phyloP scores from a whole-genome alignment of 2,329 filamentous ascomycete species.

The Beauveria varroae region DNA sequence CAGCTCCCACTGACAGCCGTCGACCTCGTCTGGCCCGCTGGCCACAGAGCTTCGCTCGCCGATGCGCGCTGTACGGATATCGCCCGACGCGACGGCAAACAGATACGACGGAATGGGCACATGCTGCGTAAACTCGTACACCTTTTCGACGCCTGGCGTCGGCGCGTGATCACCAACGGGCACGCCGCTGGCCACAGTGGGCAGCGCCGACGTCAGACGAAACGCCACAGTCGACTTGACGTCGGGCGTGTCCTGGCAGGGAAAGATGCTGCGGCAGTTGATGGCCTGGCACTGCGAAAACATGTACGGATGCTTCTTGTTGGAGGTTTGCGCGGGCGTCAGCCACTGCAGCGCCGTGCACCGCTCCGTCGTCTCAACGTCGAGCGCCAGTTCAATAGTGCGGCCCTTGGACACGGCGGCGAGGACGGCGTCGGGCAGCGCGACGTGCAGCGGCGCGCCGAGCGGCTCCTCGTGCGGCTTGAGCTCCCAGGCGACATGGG shows the following conservation, averaged over 20 bases:
- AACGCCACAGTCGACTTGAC: constrained; percentile 95
- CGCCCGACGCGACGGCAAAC: constrained; percentile 83
- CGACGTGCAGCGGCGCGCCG: constrained; percentile 61
- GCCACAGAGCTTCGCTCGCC: constrained; percentile 79
- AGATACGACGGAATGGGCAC: constrained; percentile 93
- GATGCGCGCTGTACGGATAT: constrained; percentile 78
- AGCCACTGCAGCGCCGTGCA: constrained; percentile 96
- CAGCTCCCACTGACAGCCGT: constrained; percentile 82
- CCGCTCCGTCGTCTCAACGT: constrained; percentile 72
- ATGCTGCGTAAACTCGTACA: constrained; percentile 82
- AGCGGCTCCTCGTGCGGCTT: constrained; percentile 65
- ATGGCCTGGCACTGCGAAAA: constrained; percentile 98
- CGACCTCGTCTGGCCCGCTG: constrained; percentile 80
- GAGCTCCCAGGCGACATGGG: constrained; percentile 56
- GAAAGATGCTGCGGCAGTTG: constrained; percentile 87
- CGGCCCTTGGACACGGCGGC: constrained; percentile 46
- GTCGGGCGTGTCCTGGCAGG: constrained; percentile 95
- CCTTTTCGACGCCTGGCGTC: constrained; percentile 41
- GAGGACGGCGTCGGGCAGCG: constrained; percentile 46
- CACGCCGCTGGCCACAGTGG: constrained; percentile 87
- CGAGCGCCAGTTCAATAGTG: constrained; percentile 52
- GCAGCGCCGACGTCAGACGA: constrained; percentile 75
- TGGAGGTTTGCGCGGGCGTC: constrained; percentile 85
- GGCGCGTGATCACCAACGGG: constrained; percentile 39
- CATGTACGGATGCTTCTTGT: constrained; percentile 95